Evolutionary conservation across 352 stramenopile species (phyloP).

Genomic region (Phytophthora pseudosyringae): DNA sequence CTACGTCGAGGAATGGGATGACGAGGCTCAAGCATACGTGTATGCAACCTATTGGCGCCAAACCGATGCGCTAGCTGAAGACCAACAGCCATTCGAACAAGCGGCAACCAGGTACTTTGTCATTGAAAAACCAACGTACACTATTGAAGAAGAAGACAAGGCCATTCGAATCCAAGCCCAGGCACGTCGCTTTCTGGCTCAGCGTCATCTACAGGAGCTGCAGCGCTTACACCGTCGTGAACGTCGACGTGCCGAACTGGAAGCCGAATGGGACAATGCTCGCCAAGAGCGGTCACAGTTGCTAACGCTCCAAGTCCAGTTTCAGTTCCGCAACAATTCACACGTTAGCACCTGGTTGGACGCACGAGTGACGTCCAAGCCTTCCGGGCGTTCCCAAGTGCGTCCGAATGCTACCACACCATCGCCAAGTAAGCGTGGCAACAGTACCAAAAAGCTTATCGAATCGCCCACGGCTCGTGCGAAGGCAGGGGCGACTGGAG

Average conservation of each 20-base stretch:
- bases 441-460: constrained; percentile 13
- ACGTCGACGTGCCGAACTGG: constrained; percentile 33
- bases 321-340: constrained; percentile 27
- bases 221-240: constrained; percentile 42
- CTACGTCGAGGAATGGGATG: constrained; percentile 69
- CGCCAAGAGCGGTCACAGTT: constrained; percentile 50
- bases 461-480: constrained; percentile 13
- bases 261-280: constrained; percentile 49
- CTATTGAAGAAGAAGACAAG: constrained; percentile 65
- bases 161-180: constrained; percentile 51
- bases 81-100: constrained; percentile 23
- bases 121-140: constrained; percentile 62
- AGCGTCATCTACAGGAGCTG: constrained; percentile 32
- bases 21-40: constrained; percentile 44
- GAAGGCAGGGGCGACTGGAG: constrained; percentile 9
- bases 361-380: constrained; percentile 27
- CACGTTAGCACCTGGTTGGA: constrained; percentile 26
- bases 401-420: background rate
- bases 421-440: constrained; percentile 15
- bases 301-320: constrained; percentile 48
- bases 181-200: constrained; percentile 50
- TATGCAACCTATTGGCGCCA: constrained; percentile 42
- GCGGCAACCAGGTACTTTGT: constrained; percentile 28
- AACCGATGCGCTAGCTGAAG: constrained; percentile 8
- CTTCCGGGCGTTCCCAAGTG: background rate